Evolutionary conservation across 2,329 filamentous ascomycete species (phyloP), one percentile per base, ranked within the genome.

Genomic region (Phaeophleospora eucalypticola): DNA sequence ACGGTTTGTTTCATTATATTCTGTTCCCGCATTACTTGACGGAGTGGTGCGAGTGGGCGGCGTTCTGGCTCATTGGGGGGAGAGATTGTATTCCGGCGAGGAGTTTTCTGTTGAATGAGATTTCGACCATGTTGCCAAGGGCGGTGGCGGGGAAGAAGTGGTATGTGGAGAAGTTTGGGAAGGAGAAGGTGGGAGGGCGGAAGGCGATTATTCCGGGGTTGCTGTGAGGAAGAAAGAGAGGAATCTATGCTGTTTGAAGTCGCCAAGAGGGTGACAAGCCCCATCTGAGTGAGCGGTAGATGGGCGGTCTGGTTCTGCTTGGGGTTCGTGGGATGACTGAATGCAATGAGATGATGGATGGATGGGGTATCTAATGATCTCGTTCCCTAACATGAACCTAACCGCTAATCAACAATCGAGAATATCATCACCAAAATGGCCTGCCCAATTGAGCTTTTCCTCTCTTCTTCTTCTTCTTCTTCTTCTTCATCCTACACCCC

Each of bases 1-100:
- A 84, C 41, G 89, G 90, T 0, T 70, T 95, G 41, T 98, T 97
- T 70, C 76, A 78, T 56, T 84, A 83, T 60, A 80, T 95, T 63
- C 76, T 97, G 49, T 95, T 85, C 67, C 89, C 93, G 56, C 93
- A 98, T 67, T 98, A 96, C 67, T 75, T 95, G n/a, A 86, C 84
- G 64, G 93, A 98, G 71, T 98, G 93, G 93, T 66, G 95, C 43
- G 93, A 98, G 75, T 98, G 93, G 93, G 68, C 79, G 3, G 93
- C 93, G 0, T 98, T 89, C 67, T 89, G 84, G 74, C 79, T 95
- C 66, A 79, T 86, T 57, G 79, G 83, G 1, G 77, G 78, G 0
- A 79, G 74, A 70, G 68, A 71, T 3, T 88, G 84, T 62, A 71
- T 81, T 39, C 91, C 93, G 0, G 91, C 89, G 18, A 75, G 89